These are phyloP conservation scores for Neolentinus lepideus DNA, from an alignment of 1,284 basidiomycete genomes.

Conservation along the genomic window DNA sequence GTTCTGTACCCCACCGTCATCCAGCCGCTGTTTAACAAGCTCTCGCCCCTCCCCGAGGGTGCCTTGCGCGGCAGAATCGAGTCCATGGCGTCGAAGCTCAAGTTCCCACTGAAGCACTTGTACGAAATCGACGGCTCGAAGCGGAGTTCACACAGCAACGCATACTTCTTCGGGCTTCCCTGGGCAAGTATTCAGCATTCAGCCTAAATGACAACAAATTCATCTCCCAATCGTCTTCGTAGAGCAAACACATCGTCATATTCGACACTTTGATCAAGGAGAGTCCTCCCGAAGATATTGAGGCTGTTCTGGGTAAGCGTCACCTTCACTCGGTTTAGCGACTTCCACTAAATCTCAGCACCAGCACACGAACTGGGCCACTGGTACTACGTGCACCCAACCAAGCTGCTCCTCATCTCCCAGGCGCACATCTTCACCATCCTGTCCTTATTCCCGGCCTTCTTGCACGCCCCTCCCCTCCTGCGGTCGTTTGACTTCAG, in stretches of 20 bases:
- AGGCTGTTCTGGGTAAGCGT: slow-evolving; percentile 69
- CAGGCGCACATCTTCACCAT: slow-evolving; percentile 86
- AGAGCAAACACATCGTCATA: slow-evolving; percentile 92
- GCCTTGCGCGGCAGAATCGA: slow-evolving; percentile 75
- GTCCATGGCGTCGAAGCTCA: slow-evolving; percentile 67
- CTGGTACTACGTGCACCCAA: slow-evolving; percentile 88
- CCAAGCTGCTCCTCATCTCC: slow-evolving; percentile 80
- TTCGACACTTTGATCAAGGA: slow-evolving; percentile 96
- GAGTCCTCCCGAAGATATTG: slow-evolving; percentile 82
- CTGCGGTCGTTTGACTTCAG: slow-evolving; percentile 87
- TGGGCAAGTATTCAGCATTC: slow-evolving; percentile 51
- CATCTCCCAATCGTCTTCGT: neutral
- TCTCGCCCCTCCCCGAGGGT: slow-evolving; percentile 77
- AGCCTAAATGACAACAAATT: neutral
- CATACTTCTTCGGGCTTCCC: slow-evolving; percentile 91
- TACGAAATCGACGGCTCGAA: slow-evolving; percentile 98
- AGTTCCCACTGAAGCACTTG: slow-evolving; percentile 91
- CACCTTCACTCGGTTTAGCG: neutral
- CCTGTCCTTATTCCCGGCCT: slow-evolving; percentile 86
- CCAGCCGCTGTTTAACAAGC: slow-evolving; percentile 95
- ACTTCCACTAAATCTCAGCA: slow-evolving; percentile 10
- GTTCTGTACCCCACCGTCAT: slow-evolving; percentile 87
- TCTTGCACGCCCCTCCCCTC: slow-evolving; percentile 82
- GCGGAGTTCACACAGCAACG: slow-evolving; percentile 90
- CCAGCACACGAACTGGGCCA: slow-evolving; percentile 92